Conservation (phyloP, 768 basidiomycete species). For the Boletus reticulatus region DNA sequence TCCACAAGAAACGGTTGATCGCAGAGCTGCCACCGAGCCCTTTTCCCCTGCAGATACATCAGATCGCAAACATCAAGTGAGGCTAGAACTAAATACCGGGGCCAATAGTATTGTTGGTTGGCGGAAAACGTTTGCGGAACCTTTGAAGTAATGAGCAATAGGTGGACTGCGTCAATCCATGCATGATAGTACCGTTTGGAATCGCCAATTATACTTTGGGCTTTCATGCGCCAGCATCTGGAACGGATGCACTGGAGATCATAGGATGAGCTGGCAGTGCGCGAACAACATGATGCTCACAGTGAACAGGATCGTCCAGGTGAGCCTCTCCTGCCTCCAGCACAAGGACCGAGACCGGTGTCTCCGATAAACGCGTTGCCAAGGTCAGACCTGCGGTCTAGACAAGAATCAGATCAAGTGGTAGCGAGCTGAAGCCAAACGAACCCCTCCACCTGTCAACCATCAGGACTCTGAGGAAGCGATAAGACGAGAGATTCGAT, state of each 20-base stretch:
- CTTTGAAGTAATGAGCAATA: background rate
- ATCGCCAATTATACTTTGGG: background rate
- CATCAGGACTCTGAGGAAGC: background rate
- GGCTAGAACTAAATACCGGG: background rate
- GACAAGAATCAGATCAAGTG: background rate
- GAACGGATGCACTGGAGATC: background rate
- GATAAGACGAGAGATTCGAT: too few relatives aligned
- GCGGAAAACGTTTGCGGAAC: background rate
- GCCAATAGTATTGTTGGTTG: background rate
- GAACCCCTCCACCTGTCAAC: background rate
- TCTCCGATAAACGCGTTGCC: background rate
- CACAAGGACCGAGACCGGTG: background rate
- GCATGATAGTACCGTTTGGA: background rate
- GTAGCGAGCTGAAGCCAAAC: background rate
- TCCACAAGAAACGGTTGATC: background rate
- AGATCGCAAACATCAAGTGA: too few relatives aligned
- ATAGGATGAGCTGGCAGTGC: background rate
- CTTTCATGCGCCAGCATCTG: background rate
- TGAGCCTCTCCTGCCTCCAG: background rate
- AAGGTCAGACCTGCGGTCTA: background rate
- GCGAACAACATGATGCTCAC: background rate
- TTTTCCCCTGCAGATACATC: background rate
- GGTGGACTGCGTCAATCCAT: background rate
- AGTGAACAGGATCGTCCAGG: background rate
- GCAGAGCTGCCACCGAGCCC: conserved; percentile 1